A percentile compares a stretch with the other conserved stretches of the same genome.
phyloP scores from a whole-genome alignment of 805 yeast species.

The Ogataea nitratoaversa region DNA sequence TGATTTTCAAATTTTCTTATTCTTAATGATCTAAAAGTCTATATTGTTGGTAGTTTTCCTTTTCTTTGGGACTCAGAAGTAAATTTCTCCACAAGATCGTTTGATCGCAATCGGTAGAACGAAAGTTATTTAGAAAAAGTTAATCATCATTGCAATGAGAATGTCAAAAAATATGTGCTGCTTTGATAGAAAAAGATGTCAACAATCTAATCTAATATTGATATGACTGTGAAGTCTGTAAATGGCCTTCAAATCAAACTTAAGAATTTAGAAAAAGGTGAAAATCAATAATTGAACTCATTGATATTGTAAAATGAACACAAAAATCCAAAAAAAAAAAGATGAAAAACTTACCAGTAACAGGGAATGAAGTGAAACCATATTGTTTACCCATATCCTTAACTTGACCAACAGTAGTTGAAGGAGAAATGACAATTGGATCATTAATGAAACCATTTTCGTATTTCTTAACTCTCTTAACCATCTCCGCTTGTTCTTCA shows the following conservation, averaged over 20 bases:
- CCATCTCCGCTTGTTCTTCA: slow-evolving; percentile 99
- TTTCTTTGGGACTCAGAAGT: slow-evolving; percentile 32
- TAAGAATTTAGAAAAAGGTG: slow-evolving; percentile 1
- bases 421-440: slow-evolving; percentile 82
- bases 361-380: slow-evolving; percentile 98
- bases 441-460: slow-evolving; percentile 97
- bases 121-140: slow-evolving; percentile 74
- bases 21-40: no score
- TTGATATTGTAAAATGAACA: background rate
- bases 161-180: slow-evolving; percentile 2
- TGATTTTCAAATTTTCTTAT: no score
- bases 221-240: no score
- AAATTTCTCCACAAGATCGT: slow-evolving; percentile 89
- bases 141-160: slow-evolving; percentile 47
- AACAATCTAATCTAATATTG: no score
- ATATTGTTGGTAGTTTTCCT: background rate
- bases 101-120: slow-evolving; percentile 98
- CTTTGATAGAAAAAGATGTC: background rate
- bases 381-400: slow-evolving; percentile 61
- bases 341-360: slow-evolving; percentile 95
- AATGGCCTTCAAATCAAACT: no score
- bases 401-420: slow-evolving; percentile 74
- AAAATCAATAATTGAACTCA: slow-evolving; percentile 5
- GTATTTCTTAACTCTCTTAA: slow-evolving; percentile 89
- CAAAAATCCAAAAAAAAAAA: background rate